Conservation (phyloP, 306 rosid genomes). For the Betula pendula region DNA sequence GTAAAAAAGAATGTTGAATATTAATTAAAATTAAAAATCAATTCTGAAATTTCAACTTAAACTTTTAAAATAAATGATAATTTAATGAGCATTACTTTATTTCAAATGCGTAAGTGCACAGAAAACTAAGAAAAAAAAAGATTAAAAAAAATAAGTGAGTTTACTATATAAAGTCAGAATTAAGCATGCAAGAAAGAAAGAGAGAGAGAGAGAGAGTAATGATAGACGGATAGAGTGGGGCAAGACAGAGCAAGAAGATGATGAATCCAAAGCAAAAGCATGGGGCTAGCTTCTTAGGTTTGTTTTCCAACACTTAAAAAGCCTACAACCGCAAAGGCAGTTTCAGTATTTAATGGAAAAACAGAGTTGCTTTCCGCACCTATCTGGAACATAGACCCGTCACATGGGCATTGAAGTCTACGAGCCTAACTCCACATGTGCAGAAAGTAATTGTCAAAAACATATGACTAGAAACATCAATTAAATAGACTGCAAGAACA, state of each 20-base stretch:
- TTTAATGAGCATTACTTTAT: too few species aligned
- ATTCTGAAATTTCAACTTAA: too few species aligned
- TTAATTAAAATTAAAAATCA: too few species aligned
- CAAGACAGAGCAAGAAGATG: not conserved
- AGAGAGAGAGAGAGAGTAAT: not conserved
- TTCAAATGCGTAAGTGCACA: too few species aligned
- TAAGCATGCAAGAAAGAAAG: too few species aligned
- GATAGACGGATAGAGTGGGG: not conserved
- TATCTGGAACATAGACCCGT: conserved; percentile 30
- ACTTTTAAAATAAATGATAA: too few species aligned
- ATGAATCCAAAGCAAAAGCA: conserved; percentile 8
- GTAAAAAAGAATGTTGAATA: too few species aligned
- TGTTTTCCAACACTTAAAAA: conserved; percentile 16
- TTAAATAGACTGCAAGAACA: conserved; percentile 28
- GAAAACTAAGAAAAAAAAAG: too few species aligned
- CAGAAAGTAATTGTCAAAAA: conserved; percentile 18
- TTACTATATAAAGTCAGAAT: too few species aligned
- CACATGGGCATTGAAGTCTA: conserved; percentile 47
- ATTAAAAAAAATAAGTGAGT: too few species aligned
- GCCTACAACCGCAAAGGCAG: conserved; percentile 26
- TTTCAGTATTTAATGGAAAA: conserved; percentile 27
- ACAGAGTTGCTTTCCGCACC: conserved; percentile 32
- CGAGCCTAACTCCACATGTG: conserved; percentile 21
- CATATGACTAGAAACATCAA: too few species aligned
- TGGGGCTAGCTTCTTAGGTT: not conserved